Conservation (phyloP, 129 eudicot genomes). For the Flaveria trinervia region DNA sequence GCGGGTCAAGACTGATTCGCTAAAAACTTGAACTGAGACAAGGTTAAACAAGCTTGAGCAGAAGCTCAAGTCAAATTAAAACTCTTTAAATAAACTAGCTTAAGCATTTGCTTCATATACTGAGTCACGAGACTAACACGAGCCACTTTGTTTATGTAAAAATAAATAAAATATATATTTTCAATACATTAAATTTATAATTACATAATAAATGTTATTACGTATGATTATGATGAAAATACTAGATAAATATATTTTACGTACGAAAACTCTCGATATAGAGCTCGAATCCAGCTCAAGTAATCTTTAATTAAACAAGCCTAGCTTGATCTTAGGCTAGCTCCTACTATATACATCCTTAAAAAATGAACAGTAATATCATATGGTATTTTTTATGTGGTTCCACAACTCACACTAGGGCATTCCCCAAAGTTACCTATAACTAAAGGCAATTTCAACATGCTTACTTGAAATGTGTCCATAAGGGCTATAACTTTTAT, state of each 20-base stretch:
- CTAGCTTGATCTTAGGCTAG: background rate
- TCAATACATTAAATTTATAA: background rate
- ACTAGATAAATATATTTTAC: no score
- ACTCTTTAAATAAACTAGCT: background rate
- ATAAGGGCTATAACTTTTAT: background rate
- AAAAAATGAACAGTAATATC: background rate
- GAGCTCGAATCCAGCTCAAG: background rate
- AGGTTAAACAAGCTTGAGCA: background rate
- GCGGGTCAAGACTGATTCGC: background rate
- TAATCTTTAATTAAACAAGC: background rate
- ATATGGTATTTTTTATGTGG: background rate
- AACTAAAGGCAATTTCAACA: background rate
- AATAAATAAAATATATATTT: background rate
- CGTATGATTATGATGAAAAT: no score
- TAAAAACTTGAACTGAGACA: background rate
- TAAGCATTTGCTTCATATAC: background rate
- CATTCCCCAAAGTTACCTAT: background rate
- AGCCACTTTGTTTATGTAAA: background rate
- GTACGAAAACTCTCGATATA: no score
- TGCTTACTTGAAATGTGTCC: background rate
- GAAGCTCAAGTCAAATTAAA: background rate
- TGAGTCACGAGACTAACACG: background rate
- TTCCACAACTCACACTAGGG: background rate
- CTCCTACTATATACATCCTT: background rate
- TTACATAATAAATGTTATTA: background rate